These are phyloP conservation scores for Deinandra increscens DNA, from an alignment of 129 eudicot species.

Conservation along the genomic window DNA sequence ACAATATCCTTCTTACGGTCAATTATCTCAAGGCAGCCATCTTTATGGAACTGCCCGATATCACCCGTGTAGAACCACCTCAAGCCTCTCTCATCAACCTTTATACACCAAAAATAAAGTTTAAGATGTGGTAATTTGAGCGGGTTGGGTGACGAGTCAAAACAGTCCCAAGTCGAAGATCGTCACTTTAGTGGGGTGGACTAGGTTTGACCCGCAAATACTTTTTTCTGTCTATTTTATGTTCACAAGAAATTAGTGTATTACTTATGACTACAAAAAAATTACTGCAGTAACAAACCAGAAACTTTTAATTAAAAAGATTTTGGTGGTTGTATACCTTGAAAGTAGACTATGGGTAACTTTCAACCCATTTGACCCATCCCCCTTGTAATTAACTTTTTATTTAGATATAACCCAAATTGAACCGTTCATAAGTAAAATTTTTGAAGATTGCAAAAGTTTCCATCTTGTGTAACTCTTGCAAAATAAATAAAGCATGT, in stretches of 20 bases:
- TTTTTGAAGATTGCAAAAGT: neutral
- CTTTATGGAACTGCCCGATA: conserved; percentile 77
- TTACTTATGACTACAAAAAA: neutral
- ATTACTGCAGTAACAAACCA: neutral
- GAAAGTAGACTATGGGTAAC: neutral
- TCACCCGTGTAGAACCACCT: conserved; percentile 98
- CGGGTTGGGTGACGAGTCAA: neutral
- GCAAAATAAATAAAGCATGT: neutral
- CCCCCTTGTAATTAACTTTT: neutral
- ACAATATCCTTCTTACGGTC: conserved; percentile 96
- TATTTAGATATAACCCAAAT: neutral
- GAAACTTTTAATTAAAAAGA: neutral
- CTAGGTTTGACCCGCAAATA: neutral
- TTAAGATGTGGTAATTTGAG: neutral
- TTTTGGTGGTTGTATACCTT: neutral
- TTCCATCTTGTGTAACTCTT: neutral
- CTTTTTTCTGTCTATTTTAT: neutral
- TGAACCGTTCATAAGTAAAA: conserved; percentile 1
- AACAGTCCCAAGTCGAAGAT: neutral
- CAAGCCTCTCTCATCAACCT: conserved; percentile 93
- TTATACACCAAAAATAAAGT: conserved; percentile 10
- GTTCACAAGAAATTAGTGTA: neutral
- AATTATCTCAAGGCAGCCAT: conserved; percentile 93
- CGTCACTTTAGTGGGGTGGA: neutral
- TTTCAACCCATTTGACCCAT: neutral